phyloP scores from a whole-genome alignment of 768 basidiomycete genomes.

The Hericium erinaceus region DNA sequence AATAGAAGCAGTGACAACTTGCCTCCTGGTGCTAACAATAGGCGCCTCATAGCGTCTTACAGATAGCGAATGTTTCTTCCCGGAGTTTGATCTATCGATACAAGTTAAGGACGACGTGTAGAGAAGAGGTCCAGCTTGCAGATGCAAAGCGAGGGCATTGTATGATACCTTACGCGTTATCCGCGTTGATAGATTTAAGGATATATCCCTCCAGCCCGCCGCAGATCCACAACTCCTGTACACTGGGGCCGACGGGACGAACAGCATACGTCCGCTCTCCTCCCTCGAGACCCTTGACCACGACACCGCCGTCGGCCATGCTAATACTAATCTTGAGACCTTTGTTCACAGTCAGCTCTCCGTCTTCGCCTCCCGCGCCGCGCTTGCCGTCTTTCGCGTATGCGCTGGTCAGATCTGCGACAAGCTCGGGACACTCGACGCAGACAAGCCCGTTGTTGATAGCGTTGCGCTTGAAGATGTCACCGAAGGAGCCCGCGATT shows the following conservation, averaged over 20 bases:
- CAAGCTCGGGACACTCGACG: conserved; percentile 84
- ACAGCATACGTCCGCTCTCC: conserved; percentile 53
- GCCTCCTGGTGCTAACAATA: too few relatives aligned
- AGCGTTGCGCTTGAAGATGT: conserved; percentile 98
- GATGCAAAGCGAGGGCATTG: too few relatives aligned
- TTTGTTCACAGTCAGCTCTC: conserved; percentile 77
- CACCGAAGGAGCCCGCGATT: conserved; percentile 96
- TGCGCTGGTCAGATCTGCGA: conserved; percentile 67
- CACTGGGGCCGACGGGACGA: conserved; percentile 80
- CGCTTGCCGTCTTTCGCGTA: conserved; percentile 70
- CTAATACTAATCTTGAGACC: conserved; percentile 51
- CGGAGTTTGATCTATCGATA: too few relatives aligned
- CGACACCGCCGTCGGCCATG: conserved; percentile 64
- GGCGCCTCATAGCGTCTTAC: too few relatives aligned
- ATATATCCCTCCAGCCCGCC: conserved; percentile 92
- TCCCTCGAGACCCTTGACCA: conserved; percentile 32
- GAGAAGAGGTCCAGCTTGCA: too few relatives aligned
- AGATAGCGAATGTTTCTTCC: too few relatives aligned
- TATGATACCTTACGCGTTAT: conserved; percentile 3
- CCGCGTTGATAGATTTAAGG: conserved; percentile 51
- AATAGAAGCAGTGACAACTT: too few relatives aligned
- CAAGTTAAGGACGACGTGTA: too few relatives aligned
- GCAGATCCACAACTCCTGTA: conserved; percentile 96
- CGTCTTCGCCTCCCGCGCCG: conserved; percentile 68
- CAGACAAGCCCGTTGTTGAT: conserved; percentile 99